Evolutionary conservation across 345 rosid genomes (phyloP), one percentile per base, ranked within the genome.

Genomic region (Syzygium grande): DNA sequence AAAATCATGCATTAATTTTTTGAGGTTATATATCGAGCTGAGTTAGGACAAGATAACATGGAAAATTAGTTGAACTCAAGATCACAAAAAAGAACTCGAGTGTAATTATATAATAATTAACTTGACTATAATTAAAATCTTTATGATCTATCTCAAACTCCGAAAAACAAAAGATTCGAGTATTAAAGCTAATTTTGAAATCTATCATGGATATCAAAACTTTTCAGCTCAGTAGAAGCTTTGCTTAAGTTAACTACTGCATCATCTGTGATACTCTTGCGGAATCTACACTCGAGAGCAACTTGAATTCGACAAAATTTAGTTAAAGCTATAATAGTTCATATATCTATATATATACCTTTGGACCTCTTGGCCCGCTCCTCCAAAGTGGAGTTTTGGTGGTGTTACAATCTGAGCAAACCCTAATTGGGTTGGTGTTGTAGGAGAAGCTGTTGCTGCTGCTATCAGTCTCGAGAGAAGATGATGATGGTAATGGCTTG

Each of bases 301-400:
- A 68, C 80, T 68, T 68, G 2, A 68, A 68, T 68, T 34, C 12
- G 46, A 34, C 3, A 25, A 68, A 34, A 34, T 17, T 68, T 68
- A 68, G 80, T 68, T 34, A 68, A 68, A 68, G 46, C 46, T 34
- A 68, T 34, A 68, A 34, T 17, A 34, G 80, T 17, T 68, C 80
- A 68, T 68, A 30, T 17, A 61, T 61, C 51, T 79, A 4, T 84
- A 38, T 43, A 30, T 73, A 63, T 93, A 97, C 99, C 99, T 96
- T 97, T 56, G 99, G 99, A 84, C 99, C 99, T 90, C 94, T 90
- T 5, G 98, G 98, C 41, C 98, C 99, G 84, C 99, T 96, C 89
- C 99, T 93, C 99, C 99, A 97, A 87, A 97, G 97, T 89, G 99
- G 99, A 88, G 99, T 97, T 89, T 97, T 97, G 21, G 99, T 94